Conservation (phyloP, 306 rosid genomes). For the Urtica urens region DNA sequence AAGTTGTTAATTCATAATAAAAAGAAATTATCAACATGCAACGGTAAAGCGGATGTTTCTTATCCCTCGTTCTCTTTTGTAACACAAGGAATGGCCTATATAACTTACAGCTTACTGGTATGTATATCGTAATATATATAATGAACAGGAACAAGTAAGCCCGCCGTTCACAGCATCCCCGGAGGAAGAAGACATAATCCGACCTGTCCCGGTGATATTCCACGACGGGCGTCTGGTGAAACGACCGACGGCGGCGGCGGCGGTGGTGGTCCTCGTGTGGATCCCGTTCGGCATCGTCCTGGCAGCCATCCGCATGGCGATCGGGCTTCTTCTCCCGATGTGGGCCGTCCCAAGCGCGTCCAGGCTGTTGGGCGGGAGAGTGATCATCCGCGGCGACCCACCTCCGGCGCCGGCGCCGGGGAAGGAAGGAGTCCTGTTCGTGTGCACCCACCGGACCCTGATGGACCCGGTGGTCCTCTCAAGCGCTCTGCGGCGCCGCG, state of each 20-base stretch:
- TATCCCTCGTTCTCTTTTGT: too few relatives aligned
- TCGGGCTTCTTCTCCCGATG: slow-evolving; percentile 50
- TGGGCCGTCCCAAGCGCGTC: slow-evolving; percentile 36
- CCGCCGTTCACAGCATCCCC: slow-evolving; percentile 28
- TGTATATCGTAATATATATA: not conserved
- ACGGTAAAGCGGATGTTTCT: too few relatives aligned
- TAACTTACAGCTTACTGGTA: too few relatives aligned
- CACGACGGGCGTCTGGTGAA: slow-evolving; percentile 94
- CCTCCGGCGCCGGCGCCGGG: slow-evolving; percentile 28
- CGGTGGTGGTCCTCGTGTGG: slow-evolving; percentile 71
- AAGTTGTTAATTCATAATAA: too few relatives aligned
- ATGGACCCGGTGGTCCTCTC: slow-evolving; percentile 92
- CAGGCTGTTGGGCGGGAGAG: slow-evolving; percentile 41
- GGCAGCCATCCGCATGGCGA: slow-evolving; percentile 35
- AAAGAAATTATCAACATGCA: too few relatives aligned
- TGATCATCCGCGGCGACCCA: slow-evolving; percentile 60
- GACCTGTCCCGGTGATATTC: slow-evolving; percentile 80
- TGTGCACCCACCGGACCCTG: slow-evolving; percentile 78
- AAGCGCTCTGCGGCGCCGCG: slow-evolving; percentile 46
- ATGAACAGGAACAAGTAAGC: slow-evolving; percentile 40
- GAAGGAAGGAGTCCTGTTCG: slow-evolving; percentile 71
- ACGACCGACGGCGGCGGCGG: slow-evolving; percentile 61
- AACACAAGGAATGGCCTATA: too few relatives aligned
- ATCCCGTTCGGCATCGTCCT: slow-evolving; percentile 79
- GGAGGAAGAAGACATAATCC: slow-evolving; percentile 15